phyloP scores from a whole-genome alignment of 805 yeast genomes.

The Saccharomycopsis guyanensis region DNA sequence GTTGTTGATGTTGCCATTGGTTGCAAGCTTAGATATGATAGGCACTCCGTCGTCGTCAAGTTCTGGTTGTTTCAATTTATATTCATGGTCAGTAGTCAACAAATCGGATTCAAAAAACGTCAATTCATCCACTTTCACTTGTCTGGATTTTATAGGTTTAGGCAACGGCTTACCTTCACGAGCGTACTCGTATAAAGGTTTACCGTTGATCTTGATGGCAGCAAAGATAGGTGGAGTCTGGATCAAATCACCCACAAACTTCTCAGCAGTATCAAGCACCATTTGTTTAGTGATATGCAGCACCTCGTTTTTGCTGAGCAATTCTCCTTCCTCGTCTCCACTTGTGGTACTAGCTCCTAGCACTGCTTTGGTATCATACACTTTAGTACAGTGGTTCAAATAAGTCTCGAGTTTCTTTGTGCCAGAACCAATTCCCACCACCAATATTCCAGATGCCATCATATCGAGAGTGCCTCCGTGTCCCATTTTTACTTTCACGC shows the following conservation, averaged over 20 bases:
- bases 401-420: constrained; percentile 74
- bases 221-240: constrained; percentile 96
- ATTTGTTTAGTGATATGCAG: constrained; percentile 49
- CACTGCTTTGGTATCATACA: constrained; percentile 76
- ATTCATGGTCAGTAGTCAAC: constrained; percentile 48
- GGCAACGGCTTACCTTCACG: constrained; percentile 83
- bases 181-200: constrained; percentile 90
- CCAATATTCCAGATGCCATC: constrained; percentile 86
- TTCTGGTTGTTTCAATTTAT: constrained; percentile 35
- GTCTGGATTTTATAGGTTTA: constrained; percentile 67
- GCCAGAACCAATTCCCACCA: constrained; percentile 88
- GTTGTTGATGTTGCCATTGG: constrained; percentile 52
- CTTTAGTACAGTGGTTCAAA: constrained; percentile 66
- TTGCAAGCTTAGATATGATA: constrained; percentile 28
- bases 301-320: constrained; percentile 49
- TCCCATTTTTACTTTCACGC: constrained; percentile 75
- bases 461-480: constrained; percentile 99
- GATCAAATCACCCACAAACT: constrained; percentile 70
- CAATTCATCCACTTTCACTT: constrained; percentile 52
- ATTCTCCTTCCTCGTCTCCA: constrained; percentile 86
- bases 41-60: constrained; percentile 39
- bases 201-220: constrained; percentile 91
- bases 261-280: constrained; percentile 42
- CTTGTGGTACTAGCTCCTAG: constrained; percentile 90
- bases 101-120: constrained; percentile 46